phyloP scores from a whole-genome alignment of 163 green algal species.

The Scenedesmus sp. region DNA sequence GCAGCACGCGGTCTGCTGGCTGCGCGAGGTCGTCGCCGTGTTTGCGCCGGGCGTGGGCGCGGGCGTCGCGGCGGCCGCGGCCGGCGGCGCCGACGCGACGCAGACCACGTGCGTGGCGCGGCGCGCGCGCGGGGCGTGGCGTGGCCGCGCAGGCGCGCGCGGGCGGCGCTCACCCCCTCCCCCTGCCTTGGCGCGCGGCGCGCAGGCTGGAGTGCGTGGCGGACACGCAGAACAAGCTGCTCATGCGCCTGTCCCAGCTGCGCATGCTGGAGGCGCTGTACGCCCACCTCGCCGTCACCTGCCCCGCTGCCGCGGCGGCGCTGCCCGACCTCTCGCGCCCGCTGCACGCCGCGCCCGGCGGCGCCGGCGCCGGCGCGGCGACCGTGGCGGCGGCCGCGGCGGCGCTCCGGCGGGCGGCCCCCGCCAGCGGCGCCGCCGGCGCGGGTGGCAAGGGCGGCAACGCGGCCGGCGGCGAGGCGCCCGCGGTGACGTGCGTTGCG shows the following conservation, averaged over 20 bases:
- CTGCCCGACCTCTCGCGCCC: constrained; percentile 39
- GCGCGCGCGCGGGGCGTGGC: not conserved
- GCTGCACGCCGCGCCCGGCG: not conserved
- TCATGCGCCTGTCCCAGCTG: constrained; percentile 37
- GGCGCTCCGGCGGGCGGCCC: not conserved
- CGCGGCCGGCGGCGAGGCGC: too few relatives aligned
- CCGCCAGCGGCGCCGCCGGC: not conserved
- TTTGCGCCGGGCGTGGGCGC: constrained; percentile 27
- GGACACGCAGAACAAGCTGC: constrained; percentile 44
- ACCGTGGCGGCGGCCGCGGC: not conserved
- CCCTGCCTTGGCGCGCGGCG: not conserved
- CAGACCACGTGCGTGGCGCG: constrained; percentile 4
- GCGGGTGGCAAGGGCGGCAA: not conserved
- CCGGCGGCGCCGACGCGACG: not conserved
- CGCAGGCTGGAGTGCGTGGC: not conserved
- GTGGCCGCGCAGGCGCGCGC: not conserved
- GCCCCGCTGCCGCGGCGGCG: constrained; percentile 13
- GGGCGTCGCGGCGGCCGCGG: not conserved
- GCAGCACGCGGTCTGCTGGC: constrained; percentile 36
- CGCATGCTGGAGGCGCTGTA: constrained; percentile 20
- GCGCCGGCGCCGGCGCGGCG: too few relatives aligned
- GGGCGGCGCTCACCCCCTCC: too few relatives aligned
- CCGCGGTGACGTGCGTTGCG: not conserved
- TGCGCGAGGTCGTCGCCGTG: constrained; percentile 39
- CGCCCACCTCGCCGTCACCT: constrained; percentile 10